These are phyloP conservation scores for Fusarium oxysporum DNA, from an alignment of 2,329 filamentous ascomycete genomes.

Conservation along the genomic window DNA sequence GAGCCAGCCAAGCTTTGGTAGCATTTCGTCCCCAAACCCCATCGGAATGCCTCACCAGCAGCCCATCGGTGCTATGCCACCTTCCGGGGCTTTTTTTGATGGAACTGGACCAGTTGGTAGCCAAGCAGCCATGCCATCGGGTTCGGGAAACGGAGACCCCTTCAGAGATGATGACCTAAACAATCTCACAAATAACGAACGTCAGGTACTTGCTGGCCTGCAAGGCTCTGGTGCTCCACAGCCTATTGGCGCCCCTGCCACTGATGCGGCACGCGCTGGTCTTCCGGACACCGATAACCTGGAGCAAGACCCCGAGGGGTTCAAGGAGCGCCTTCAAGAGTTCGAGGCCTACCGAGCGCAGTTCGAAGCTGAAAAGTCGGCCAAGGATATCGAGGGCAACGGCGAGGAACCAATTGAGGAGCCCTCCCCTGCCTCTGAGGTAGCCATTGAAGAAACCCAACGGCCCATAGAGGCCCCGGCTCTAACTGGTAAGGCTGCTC, in stretches of 20 bases:
- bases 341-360: conserved; percentile 84
- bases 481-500: conserved; percentile 42
- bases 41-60: conserved; percentile 68
- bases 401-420: conserved; percentile 51
- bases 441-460: conserved; percentile 26
- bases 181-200: conserved; percentile 67
- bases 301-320: conserved; percentile 67
- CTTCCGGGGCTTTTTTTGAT: conserved; percentile 79
- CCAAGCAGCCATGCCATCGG: conserved; percentile 41
- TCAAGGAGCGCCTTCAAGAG: conserved; percentile 80
- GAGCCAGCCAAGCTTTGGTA: conserved; percentile 96
- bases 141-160: conserved; percentile 58
- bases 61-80: conserved; percentile 67
- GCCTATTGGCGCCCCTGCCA: conserved; percentile 51
- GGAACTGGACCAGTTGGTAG: conserved; percentile 52
- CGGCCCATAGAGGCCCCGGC: conserved; percentile 19
- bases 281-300: conserved; percentile 65
- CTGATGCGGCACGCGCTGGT: conserved; percentile 55
- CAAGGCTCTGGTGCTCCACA: conserved; percentile 50
- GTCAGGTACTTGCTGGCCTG: conserved; percentile 62
- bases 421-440: conserved; percentile 13
- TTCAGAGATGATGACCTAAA: conserved; percentile 81
- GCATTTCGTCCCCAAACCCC: conserved; percentile 89
- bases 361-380: conserved; percentile 68
- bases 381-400: conserved; percentile 45